Conservation (phyloP, 225 moss, liverwort and hornwort species). For the Pseudisothecium myosuroides region DNA sequence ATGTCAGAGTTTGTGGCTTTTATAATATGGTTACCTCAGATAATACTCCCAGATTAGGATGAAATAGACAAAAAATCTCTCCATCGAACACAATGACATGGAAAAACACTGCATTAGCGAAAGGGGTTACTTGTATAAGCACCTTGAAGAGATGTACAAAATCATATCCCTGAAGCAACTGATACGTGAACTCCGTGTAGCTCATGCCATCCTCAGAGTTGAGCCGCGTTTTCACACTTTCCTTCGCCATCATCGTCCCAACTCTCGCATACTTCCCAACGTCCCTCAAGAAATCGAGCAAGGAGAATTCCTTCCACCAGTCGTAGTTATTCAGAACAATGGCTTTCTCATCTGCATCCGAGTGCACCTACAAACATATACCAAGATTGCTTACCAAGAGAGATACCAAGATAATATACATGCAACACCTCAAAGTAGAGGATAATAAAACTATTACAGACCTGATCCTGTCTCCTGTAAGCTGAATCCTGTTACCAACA, state of each 20-base stretch:
- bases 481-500: neutral
- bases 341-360: conserved; percentile 23
- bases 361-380: conserved; percentile 10
- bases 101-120: neutral
- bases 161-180: conserved; percentile 93
- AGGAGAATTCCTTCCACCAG: conserved; percentile 82
- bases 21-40: neutral
- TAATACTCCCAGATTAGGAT: neutral
- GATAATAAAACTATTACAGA: neutral
- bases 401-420: neutral
- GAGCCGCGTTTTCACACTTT: conserved; percentile 80
- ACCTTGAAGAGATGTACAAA: conserved; percentile 76
- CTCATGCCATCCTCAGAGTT: conserved; percentile 99
- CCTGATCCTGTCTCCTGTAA: neutral
- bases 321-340: conserved; percentile 78
- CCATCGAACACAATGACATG: neutral
- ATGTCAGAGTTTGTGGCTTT: neutral
- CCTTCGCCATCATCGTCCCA: conserved; percentile 97
- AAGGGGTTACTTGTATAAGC: neutral
- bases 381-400: neutral
- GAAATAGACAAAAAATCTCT: neutral
- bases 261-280: conserved; percentile 89
- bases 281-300: conserved; percentile 75
- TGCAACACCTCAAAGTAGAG: neutral
- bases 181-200: conserved; percentile 95